Evolutionary conservation across 257 asterid genomes (phyloP), one percentile per base, ranked within the genome.

Genomic region (Solanum arcanum): DNA sequence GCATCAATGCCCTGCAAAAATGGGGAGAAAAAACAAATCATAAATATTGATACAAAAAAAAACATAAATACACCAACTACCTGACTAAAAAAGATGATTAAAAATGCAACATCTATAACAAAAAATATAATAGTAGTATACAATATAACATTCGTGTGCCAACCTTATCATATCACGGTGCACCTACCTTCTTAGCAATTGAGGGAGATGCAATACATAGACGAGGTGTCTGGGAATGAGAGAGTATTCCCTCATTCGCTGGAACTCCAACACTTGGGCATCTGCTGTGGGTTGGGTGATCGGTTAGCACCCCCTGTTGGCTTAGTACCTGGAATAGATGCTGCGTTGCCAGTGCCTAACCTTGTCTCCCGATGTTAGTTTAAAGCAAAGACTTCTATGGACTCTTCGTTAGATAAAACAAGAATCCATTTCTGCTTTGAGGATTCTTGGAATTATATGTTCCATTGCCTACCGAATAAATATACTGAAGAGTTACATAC

Each of bases 401-500:
- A 44, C 15, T 25, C 39, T 77, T 44, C 27, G 11, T 9, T 11
- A 15, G 66, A 78, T 27, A 78, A 78, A 46, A 31, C 23, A 72
- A 46, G 66, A 56, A 25, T 44, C 37, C 84, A 9, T 16, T 25
- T 44, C n/a, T 77, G 84, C 62, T 77, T 44, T 44, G 39, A 25
- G 59, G 14, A 44, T 77, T 42, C 39, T 31, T 44, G 5, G n/a
- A 41, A 42, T 7, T 14, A 46, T 44, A 5, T 44, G 64, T 78
- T 78, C 84, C 84, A 15, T 47, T 15, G 42, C 18, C 66, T 46
- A 35, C 66, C 29, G 84, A 33, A 78, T 27, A 27, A 46, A 46
- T 20, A 78, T 46, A 78, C 84, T 46, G 66, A 78, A 27, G 66
- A 27, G 41, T 25, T 46, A 3, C 98, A 90, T 87, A 96, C 98